These are phyloP conservation scores for Malus fusca DNA, from an alignment of 306 rosid genomes.

Conservation along the genomic window DNA sequence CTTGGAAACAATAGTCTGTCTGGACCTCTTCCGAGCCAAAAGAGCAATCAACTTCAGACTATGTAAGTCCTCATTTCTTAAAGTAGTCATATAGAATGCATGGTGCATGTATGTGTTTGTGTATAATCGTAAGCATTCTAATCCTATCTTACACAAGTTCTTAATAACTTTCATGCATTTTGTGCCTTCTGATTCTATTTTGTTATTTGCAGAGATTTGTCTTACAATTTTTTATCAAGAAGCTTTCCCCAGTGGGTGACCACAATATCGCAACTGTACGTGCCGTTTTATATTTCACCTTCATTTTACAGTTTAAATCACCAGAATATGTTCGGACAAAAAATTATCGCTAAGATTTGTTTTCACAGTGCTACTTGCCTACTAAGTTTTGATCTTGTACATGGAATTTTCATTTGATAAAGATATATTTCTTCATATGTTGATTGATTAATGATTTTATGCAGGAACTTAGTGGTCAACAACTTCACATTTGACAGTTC, in stretches of 20 bases:
- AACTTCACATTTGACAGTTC: conserved; percentile 11
- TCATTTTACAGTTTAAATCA: not conserved
- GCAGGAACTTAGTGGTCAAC: conserved; percentile 29
- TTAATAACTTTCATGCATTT: not conserved
- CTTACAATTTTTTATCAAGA: conserved; percentile 19
- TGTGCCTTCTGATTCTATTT: not conserved
- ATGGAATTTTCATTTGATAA: not conserved
- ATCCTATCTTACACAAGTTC: not conserved
- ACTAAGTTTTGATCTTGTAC: not conserved
- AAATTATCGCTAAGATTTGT: not conserved
- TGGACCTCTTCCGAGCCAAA: conserved; percentile 17
- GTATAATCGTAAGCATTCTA: not conserved
- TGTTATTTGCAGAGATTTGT: conserved; percentile 17
- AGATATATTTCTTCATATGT: not conserved
- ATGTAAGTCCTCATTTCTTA: conserved; percentile 11
- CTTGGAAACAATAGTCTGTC: conserved; percentile 13
- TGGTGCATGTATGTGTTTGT: not conserved
- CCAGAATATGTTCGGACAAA: not conserved
- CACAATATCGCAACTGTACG: conserved; percentile 4
- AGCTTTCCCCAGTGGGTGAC: conserved; percentile 15
- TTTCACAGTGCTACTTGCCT: not conserved
- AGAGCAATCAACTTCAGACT: not conserved
- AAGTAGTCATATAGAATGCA: not conserved
- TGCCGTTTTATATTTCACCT: not conserved
- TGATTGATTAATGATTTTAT: not conserved